These are phyloP conservation scores for Trichoderma guizhouense DNA, from an alignment of 2,329 filamentous ascomycete genomes.

Conservation along the genomic window DNA sequence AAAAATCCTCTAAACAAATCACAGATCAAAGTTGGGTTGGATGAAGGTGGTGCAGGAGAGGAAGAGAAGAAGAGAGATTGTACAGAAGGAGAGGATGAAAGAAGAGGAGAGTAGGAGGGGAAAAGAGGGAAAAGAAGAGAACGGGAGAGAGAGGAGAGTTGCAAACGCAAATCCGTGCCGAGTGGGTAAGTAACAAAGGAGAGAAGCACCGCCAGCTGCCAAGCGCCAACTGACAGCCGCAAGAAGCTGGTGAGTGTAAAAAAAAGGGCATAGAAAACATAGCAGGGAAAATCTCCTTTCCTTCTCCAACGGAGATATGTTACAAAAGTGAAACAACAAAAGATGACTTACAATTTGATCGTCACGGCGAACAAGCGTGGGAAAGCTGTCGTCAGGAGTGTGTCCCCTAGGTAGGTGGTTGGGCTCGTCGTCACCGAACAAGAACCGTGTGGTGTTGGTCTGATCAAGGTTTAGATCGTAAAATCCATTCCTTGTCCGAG, in stretches of 20 bases:
- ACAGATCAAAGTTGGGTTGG: neutral
- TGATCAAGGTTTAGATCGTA: conserved; percentile 72
- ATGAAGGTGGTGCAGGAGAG: neutral
- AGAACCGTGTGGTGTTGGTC: conserved; percentile 79
- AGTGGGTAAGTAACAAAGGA: neutral
- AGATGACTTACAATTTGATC: conserved; percentile 50
- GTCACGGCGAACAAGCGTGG: conserved; percentile 70
- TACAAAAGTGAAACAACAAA: neutral
- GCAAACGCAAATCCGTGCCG: neutral
- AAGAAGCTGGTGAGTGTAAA: neutral
- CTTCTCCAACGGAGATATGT: neutral
- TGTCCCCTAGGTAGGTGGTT: conserved; percentile 48
- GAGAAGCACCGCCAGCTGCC: neutral
- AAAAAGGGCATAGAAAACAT: neutral
- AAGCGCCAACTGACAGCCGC: neutral
- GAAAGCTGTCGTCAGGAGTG: conserved; percentile 79
- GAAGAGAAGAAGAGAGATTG: too few relatives aligned
- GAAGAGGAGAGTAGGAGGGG: neutral
- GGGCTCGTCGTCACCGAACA: conserved; percentile 76
- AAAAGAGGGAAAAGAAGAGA: neutral
- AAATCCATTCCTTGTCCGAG: conserved; percentile 62
- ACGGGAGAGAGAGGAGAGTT: neutral
- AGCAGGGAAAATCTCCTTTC: too few relatives aligned
- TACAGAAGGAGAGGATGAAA: neutral
- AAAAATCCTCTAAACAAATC: neutral